Conservation (phyloP, 164 flowering plant genomes). For the Sedum album region DNA sequence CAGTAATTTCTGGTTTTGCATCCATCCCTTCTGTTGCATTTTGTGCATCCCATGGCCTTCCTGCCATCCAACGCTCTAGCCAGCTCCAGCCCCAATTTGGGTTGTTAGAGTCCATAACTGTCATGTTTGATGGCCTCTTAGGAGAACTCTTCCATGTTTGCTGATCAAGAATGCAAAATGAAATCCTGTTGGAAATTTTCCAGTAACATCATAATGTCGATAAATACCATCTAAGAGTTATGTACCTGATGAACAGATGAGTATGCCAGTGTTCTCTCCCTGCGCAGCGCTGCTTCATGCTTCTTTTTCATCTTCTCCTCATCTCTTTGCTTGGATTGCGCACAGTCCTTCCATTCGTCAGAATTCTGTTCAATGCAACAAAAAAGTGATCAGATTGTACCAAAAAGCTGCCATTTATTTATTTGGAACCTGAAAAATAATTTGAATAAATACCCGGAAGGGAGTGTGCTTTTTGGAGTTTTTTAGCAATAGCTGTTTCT, state of each 20-base stretch:
- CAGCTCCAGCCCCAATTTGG: constrained; percentile 87
- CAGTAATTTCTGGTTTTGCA: constrained; percentile 21
- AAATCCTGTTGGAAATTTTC: background rate
- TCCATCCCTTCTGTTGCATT: constrained; percentile 28
- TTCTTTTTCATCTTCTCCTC: constrained; percentile 42
- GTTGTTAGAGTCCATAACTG: constrained; percentile 52
- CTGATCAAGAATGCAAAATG: constrained; percentile 20
- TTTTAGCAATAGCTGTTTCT: constrained; percentile 47
- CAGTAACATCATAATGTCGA: background rate
- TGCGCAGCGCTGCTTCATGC: constrained; percentile 57
- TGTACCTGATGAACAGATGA: constrained; percentile 68
- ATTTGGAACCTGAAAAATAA: background rate
- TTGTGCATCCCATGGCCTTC: constrained; percentile 68
- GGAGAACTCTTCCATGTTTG: constrained; percentile 45
- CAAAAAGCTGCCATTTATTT: background rate
- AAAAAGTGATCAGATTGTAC: background rate
- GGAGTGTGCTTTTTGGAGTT: constrained; percentile 37
- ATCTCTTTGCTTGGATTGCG: constrained; percentile 46
- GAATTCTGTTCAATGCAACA: constrained; percentile 12
- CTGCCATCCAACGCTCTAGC: constrained; percentile 79
- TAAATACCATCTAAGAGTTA: background rate
- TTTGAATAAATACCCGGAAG: constrained; percentile 28
- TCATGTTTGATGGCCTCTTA: constrained; percentile 30
- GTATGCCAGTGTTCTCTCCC: constrained; percentile 71
- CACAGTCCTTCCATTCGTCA: constrained; percentile 51